Base-by-base conservation (phyloP, 2,329 filamentous ascomycete species). In the Bipolaris oryzae region DNA sequence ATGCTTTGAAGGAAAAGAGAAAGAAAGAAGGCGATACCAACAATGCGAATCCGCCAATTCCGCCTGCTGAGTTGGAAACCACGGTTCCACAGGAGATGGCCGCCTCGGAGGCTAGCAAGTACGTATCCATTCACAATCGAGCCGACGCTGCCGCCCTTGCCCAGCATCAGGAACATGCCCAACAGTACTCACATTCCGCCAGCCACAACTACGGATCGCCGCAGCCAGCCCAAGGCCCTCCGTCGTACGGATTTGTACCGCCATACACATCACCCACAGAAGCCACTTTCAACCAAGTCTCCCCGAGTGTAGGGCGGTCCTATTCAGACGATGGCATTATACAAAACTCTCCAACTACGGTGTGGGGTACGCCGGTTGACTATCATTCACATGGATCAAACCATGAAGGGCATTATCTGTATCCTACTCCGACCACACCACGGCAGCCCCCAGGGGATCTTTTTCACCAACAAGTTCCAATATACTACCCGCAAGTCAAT, bases 71-170 rank as follows among this genome's bases (percentile, higher is more conserved):
- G 47, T 60, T 76, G n/a, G 67, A 68, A 11, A 67, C 68, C 16
- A 71, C 72, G 7, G 59, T 69, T 13, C 58, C 68, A 39, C 65
- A 71, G n/a, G 73, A 75, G 43, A 64, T 76, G 67, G 53, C 65
- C 15, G 61, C 66, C 11, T 59, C 66, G 33, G 60, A 53, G 11
- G 50, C 62, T 7, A 56, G 51, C 35, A 75, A 75, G 50, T 71
- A 74, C 35, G 63, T 72, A 48, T 62, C 60, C 50, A 59, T 71
- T 50, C 67, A 67, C 38, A 62, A 67, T 28, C 68, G 64, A 38
- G 60, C 63, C 20, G 64, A 63, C 33, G 47, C 58, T 21, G 52
- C 51, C 46, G 43, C 50, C 13, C 56, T 64, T 47, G 47, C 54
- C 25, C 54, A 59, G 15, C 64, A 62, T 47, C 53, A 61, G 25